phyloP scores from a whole-genome alignment of 2,329 filamentous ascomycete species.

The Cadophora sp. region DNA sequence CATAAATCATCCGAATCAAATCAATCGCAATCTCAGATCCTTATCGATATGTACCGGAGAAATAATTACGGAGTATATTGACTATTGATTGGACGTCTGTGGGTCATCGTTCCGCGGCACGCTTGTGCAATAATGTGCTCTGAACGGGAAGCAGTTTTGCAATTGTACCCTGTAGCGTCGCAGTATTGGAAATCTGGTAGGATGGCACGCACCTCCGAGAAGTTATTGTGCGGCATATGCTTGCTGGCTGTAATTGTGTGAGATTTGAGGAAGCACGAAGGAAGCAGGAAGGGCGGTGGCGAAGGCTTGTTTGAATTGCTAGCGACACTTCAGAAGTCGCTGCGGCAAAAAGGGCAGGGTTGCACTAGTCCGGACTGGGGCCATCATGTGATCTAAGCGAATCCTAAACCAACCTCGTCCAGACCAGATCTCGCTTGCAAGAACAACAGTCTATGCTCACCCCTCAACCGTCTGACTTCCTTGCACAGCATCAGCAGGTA shows the following conservation, averaged over 20 bases:
- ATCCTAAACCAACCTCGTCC: not conserved
- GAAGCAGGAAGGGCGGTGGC: not conserved
- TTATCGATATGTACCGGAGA: constrained; percentile 8
- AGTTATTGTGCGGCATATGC: not conserved
- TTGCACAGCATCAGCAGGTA: not conserved
- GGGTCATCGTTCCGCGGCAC: constrained; percentile 24
- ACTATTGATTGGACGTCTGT: constrained; percentile 32
- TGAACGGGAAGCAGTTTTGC: constrained; percentile 7
- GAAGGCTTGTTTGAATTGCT: constrained; percentile 3
- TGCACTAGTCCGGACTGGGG: not conserved
- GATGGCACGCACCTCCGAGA: constrained; percentile 11
- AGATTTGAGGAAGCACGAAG: constrained; percentile 16
- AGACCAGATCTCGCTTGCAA: constrained; percentile 1
- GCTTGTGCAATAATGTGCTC: constrained; percentile 7
- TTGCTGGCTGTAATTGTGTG: not conserved
- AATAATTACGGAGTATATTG: constrained; percentile 10
- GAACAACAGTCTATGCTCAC: not conserved
- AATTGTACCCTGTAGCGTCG: constrained; percentile 28
- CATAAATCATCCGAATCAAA: constrained; percentile 20
- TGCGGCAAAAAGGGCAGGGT: not conserved
- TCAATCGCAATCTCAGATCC: constrained; percentile 2
- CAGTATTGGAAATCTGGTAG: constrained; percentile 27
- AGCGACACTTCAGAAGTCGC: not conserved
- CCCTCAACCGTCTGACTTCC: not conserved
- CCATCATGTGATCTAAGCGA: not conserved